Base-by-base conservation (phyloP, 805 yeast genomes). In the Jamesozyma gamospora region DNA sequence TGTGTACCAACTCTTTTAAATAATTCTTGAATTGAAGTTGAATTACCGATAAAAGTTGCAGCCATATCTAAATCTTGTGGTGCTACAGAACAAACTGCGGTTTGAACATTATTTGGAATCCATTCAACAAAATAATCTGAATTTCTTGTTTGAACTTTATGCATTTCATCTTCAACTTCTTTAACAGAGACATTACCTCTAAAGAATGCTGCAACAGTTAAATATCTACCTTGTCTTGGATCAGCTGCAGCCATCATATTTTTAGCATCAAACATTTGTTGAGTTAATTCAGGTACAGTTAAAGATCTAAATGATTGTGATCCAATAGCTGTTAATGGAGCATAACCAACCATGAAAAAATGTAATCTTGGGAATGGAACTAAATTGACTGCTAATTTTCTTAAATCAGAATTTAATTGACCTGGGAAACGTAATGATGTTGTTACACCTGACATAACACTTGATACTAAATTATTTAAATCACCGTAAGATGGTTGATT, bases 161-260 rank as follows among this genome's bases (percentile, higher is more conserved):
- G 75, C 87, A 86, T 84, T 64, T 85, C 94, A 61, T 87, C 96
- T 64, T 87, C 96, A 45, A 87, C 95, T 67, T 87, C 96, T 65
- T 84, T 85, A 41, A 83, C 83, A 15, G 94, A 82, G 36, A 83
- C 95, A 53, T 84, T 82, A 66, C 96, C 96, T 65, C 96, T 77
- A 71, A 85, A 87, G 70, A 87, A 83, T 14, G 95, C 88, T 28
- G 95, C 94, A 42, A 85, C 95, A 9, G 96, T 84, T 62, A 87
- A 71, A 65, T 87, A 87, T 62, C 94, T 76, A 51, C 96, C 96
- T 60, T 79, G 79, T 67, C 80, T 73, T 51, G 95, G 95, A 64
- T 87, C 88, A 16, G 90, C 75, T 35, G 94, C 95, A 30, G 95
- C 95, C 96, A 87, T 87, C 92, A 87, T 83, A 65, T 85, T 87